phyloP scores from a whole-genome alignment of 2,329 filamentous ascomycete genomes.

The Didymella exigua region DNA sequence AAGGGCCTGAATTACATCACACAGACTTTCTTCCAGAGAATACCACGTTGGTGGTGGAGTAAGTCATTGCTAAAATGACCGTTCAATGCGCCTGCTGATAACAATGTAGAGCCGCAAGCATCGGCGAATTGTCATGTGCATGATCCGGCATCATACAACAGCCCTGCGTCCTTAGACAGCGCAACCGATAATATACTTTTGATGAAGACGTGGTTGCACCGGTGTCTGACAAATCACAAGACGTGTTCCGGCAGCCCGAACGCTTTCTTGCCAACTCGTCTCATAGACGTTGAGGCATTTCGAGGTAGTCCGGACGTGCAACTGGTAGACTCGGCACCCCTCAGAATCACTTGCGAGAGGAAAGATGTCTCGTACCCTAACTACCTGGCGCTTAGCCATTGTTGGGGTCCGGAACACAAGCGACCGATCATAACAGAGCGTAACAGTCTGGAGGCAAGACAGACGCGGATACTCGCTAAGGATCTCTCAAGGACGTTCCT shows the following conservation, averaged over 20 bases:
- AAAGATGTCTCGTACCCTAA: no score
- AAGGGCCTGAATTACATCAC: no score
- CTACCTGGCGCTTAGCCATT: slow-evolving; percentile 3
- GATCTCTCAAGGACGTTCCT: slow-evolving; percentile 11
- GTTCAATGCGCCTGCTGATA: no score
- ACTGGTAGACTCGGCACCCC: no score
- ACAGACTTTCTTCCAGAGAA: no score
- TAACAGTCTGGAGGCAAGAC: not conserved
- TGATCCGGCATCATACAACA: not conserved
- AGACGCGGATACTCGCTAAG: not conserved
- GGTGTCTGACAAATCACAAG: not conserved
- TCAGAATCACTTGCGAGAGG: no score
- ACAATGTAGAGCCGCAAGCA: no score
- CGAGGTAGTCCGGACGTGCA: not conserved
- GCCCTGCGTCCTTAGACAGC: not conserved
- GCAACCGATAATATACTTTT: not conserved
- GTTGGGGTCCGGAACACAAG: slow-evolving; percentile 1
- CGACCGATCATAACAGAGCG: not conserved
- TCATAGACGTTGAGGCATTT: slow-evolving; percentile 1
- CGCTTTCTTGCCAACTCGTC: not conserved
- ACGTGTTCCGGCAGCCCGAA: not conserved
- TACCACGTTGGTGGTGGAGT: no score
- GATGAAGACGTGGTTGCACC: slow-evolving; percentile 1
- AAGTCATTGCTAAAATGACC: no score
- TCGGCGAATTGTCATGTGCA: not conserved